A percentile compares a stretch with the other conserved stretches of the same genome.
These are phyloP conservation scores for Linum tenue DNA, from an alignment of 345 rosid genomes.

Conservation along the genomic window DNA sequence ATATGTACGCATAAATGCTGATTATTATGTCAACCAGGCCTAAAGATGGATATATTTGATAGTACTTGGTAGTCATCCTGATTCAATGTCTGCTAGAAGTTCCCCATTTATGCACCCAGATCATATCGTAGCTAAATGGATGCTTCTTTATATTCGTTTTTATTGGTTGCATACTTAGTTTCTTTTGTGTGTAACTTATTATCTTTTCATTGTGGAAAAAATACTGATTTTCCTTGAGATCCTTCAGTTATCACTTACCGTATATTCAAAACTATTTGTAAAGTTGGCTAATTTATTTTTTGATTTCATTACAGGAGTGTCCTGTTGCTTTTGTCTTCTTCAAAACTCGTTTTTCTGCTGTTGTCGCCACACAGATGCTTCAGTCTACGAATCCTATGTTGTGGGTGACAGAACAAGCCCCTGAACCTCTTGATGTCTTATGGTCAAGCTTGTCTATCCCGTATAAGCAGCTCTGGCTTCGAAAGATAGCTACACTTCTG, in stretches of 20 bases:
- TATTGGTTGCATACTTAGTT: neutral
- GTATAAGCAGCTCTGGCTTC: conserved; percentile 76
- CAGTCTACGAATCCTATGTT: conserved; percentile 85
- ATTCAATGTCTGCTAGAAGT: too few relatives aligned
- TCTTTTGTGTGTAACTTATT: neutral
- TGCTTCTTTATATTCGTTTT: neutral
- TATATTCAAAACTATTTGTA: too few relatives aligned
- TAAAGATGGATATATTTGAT: too few relatives aligned
- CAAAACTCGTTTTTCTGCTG: conserved; percentile 81
- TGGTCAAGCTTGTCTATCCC: conserved; percentile 87
- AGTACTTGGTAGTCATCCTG: too few relatives aligned
- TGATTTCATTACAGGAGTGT: conserved; percentile 47
- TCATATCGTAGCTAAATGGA: too few relatives aligned
- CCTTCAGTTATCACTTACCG: neutral
- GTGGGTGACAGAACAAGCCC: conserved; percentile 89
- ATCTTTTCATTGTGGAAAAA: neutral
- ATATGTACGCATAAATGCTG: too few relatives aligned
- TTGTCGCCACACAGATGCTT: conserved; percentile 65
- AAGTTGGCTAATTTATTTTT: neutral
- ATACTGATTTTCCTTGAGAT: neutral
- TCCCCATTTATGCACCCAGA: too few relatives aligned
- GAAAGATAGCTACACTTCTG: conserved; percentile 53
- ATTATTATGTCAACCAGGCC: too few relatives aligned
- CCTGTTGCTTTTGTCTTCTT: conserved; percentile 89
- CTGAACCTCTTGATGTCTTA: conserved; percentile 82